A percentile compares a stretch with the other conserved stretches of the same genome.
Conservation (phyloP, 2,329 filamentous ascomycete species). For the Sphaerulina populicola region DNA sequence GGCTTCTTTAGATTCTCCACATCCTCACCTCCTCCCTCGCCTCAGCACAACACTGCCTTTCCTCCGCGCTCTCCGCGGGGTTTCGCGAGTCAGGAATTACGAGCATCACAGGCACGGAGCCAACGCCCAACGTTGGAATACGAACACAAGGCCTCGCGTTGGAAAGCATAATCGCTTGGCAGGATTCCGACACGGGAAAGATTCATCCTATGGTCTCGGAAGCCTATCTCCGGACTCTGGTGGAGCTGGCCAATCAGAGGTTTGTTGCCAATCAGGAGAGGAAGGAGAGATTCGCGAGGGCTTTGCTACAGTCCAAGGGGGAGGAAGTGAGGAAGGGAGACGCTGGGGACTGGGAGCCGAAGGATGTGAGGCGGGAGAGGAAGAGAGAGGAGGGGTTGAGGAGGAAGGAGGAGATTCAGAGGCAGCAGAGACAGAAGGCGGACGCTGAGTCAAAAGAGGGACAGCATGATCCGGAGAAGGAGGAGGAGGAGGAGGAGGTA, state of each 20-base stretch:
- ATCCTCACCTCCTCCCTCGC: constrained; percentile 66
- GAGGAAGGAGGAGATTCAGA: constrained; percentile 25
- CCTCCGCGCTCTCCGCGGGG: constrained; percentile 68
- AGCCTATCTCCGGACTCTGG: constrained; percentile 58
- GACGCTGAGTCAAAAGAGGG: background rate
- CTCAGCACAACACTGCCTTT: constrained; percentile 67
- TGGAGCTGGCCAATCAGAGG: constrained; percentile 64
- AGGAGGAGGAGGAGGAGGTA: background rate
- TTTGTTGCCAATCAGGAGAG: constrained; percentile 62
- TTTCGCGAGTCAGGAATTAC: constrained; percentile 81
- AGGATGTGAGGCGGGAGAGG: constrained; percentile 33
- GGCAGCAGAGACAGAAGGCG: background rate
- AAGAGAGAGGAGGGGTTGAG: constrained; percentile 43
- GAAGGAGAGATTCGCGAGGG: constrained; percentile 55
- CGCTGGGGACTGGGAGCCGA: constrained; percentile 34
- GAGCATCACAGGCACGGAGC: constrained; percentile 14
- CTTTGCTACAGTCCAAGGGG: constrained; percentile 36
- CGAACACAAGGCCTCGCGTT: constrained; percentile 74
- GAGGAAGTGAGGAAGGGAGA: constrained; percentile 30
- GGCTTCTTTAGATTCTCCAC: constrained; percentile 64
- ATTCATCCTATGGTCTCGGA: constrained; percentile 53
- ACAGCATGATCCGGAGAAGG: background rate
- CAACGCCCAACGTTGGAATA: constrained; percentile 70
- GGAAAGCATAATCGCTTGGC: constrained; percentile 67
- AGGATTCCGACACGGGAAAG: constrained; percentile 32